Base-by-base conservation (phyloP, 257 asterid genomes). In the Linderniella brevidens region DNA sequence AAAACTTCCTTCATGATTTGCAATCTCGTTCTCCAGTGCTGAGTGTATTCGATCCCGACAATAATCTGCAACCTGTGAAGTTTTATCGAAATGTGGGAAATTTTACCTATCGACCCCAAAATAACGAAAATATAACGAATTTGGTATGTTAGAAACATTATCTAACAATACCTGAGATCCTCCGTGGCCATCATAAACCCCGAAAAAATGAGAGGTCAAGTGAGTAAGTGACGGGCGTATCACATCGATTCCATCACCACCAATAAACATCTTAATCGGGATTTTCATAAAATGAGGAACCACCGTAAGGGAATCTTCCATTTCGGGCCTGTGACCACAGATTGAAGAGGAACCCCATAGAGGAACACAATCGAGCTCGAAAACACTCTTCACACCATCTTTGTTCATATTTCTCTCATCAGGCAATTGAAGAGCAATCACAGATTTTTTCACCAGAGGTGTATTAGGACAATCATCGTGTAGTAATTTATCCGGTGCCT, bases 131-230 rank as follows among this genome's bases (percentile, higher is more conserved):
- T n/a, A n/a, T n/a, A n/a, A 25, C 4, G 6, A 25, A 2, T 25
- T 25, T 25, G 32, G 32, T 3, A 25, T 6, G 32, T 25, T 25
- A 25, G 32, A 25, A 25, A 25, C 32, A 25, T 3, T 67, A 42
- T 41, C 55, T 37, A 35, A 1, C 8, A 56, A 45, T 59, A 86
- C 96, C 93, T 86, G 92, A 57, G 77, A 64, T 64, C 96, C 96
- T 58, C 93, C 96, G 55, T 85, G 96, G 49, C 96, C 96, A 63
- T 85, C 96, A 36, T 81, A 85, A 16, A 85, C 93, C 53, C 92
- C 93, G 14, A 73, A 81, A 52, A 81, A 85, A 65, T 85, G 96
- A 14, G 88, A 73, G 37, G 93, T 81, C 56, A 85, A 50, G 55
- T 85, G 88, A 62, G 68, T 74, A 65, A 81, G 65, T 7, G 64